Evolutionary conservation across 371 early-diverging fungal species (phyloP).

Genomic region (Ecytonucleospora hepatopenaei): DNA sequence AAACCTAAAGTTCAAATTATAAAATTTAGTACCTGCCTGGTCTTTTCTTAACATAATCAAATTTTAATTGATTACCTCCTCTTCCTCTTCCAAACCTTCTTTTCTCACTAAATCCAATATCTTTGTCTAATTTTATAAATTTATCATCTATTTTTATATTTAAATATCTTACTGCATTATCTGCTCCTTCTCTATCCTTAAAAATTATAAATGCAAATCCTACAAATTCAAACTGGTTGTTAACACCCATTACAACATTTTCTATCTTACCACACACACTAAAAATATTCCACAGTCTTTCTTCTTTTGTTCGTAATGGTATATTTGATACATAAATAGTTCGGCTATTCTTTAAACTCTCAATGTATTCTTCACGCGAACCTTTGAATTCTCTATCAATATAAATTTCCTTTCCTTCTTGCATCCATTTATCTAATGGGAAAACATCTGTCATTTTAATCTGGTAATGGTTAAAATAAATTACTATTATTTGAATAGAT

Average conservation of each 20-base stretch:
- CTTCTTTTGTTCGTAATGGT: constrained; percentile 31
- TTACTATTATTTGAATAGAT: background rate
- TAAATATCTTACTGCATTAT: constrained; percentile 26
- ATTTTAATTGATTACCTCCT: constrained; percentile 47
- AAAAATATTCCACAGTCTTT: constrained; percentile 51
- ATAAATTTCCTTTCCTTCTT: background rate
- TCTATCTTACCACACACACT: constrained; percentile 44
- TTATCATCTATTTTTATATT: constrained; percentile 36
- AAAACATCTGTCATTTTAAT: background rate
- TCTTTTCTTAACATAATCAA: too few relatives aligned
- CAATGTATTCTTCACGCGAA: constrained; percentile 51
- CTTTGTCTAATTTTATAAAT: constrained; percentile 51
- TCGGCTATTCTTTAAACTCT: constrained; percentile 27
- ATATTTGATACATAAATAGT: constrained; percentile 55
- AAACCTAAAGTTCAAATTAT: too few relatives aligned
- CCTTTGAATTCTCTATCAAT: constrained; percentile 45
- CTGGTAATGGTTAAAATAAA: background rate
- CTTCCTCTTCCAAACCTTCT: constrained; percentile 57
- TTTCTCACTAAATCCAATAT: constrained; percentile 55
- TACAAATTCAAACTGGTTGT: constrained; percentile 44
- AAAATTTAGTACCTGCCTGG: too few relatives aligned
- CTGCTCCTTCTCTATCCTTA: constrained; percentile 22
- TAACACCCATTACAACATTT: constrained; percentile 56
- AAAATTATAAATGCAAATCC: constrained; percentile 57
- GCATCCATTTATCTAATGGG: background rate